Evolutionary conservation across 108 stramenopile genomes (phyloP).

Genomic region (Skeletonema marinoi): DNA sequence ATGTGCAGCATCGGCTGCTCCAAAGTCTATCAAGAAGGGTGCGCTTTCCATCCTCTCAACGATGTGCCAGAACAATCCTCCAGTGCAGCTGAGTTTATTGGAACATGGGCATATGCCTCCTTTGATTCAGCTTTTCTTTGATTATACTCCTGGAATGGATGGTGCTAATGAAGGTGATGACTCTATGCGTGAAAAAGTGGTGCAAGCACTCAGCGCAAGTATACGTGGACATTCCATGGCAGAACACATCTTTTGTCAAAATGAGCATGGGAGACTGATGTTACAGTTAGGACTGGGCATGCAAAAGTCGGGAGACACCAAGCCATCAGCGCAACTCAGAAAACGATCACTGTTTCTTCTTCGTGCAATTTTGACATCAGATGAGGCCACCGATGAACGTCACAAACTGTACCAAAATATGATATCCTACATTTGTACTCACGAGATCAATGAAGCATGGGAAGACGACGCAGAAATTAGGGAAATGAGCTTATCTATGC

Average conservation of each 20-base stretch:
- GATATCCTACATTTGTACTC: constrained; percentile 43
- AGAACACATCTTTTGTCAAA: constrained; percentile 65
- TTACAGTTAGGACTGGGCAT: constrained; percentile 51
- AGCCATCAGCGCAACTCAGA: constrained; percentile 31
- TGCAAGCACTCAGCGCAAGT: constrained; percentile 72
- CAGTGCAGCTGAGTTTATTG: constrained; percentile 76
- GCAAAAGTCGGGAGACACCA: constrained; percentile 13
- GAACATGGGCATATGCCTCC: constrained; percentile 66
- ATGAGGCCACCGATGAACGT: constrained; percentile 44
- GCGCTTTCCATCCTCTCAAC: constrained; percentile 73
- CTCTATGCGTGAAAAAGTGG: constrained; percentile 56
- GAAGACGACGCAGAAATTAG: constrained; percentile 64
- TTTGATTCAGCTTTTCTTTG: constrained; percentile 58
- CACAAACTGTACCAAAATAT: constrained; percentile 37
- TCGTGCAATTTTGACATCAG: constrained; percentile 73
- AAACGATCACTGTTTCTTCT: constrained; percentile 73
- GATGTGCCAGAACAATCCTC: constrained; percentile 82
- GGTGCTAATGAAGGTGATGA: constrained; percentile 32
- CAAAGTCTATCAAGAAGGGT: constrained; percentile 51
- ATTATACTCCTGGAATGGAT: constrained; percentile 21
- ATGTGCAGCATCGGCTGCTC: constrained; percentile 52
- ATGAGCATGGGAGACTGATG: constrained; percentile 52
- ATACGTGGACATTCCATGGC: constrained; percentile 69
- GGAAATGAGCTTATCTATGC: constrained; percentile 67
- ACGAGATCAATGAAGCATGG: constrained; percentile 38